Percentiles rank a stretch among this genome's conserved stretches.
Evolutionary conservation across 306 rosid species (phyloP).

Genomic region (Rosa lucieae): DNA sequence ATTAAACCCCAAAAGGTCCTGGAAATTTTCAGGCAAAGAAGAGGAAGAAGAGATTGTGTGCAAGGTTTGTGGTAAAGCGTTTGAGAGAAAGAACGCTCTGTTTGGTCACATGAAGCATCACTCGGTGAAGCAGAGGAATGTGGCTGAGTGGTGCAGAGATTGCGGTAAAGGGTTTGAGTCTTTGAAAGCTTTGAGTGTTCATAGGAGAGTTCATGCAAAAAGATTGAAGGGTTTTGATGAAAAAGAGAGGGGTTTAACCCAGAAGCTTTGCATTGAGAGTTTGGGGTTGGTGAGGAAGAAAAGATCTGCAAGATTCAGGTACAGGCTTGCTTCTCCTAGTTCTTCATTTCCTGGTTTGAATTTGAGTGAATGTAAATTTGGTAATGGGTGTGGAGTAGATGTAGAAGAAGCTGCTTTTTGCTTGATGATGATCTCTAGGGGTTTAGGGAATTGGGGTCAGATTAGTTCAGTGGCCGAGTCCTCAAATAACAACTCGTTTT

Average conservation of each 20-base stretch:
- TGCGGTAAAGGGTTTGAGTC: constrained; percentile 36
- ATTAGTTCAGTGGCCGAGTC: constrained; percentile 26
- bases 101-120: constrained; percentile 62
- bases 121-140: constrained; percentile 33
- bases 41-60: constrained; percentile 18
- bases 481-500: constrained; percentile 31
- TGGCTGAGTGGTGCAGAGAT: constrained; percentile 29
- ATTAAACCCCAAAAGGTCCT: constrained; percentile 47
- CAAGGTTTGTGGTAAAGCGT: constrained; percentile 41
- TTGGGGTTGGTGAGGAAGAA: constrained; percentile 33
- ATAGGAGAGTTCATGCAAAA: constrained; percentile 22
- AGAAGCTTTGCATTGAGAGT: constrained; percentile 25
- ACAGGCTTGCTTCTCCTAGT: constrained; percentile 19
- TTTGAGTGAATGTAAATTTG: constrained; percentile 25
- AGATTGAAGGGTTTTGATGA: neutral
- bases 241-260: constrained; percentile 5
- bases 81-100: constrained; percentile 36
- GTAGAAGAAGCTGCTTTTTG: constrained; percentile 36
- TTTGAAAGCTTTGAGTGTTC: constrained; percentile 29
- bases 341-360: constrained; percentile 20
- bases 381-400: constrained; percentile 24
- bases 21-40: constrained; percentile 30
- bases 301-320: constrained; percentile 45
- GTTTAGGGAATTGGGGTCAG: constrained; percentile 23
- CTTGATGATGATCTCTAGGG: constrained; percentile 44